These are phyloP conservation scores for Haplosporangium sp. DNA, from an alignment of 371 early-diverging fungal genomes.

Conservation along the genomic window DNA sequence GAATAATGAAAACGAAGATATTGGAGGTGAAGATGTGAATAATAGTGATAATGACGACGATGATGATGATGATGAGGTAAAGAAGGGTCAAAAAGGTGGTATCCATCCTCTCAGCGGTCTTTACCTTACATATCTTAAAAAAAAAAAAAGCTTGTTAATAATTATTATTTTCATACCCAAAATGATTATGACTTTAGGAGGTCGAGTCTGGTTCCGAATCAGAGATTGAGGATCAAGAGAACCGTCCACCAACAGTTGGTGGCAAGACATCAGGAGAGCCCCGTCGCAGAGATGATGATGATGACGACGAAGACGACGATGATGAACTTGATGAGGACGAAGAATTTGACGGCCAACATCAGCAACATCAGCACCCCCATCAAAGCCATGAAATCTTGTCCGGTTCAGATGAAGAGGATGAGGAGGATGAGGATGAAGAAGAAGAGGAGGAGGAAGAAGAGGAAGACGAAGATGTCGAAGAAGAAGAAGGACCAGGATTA, in stretches of 20 bases:
- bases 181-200: not conserved
- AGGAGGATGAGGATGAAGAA: conserved; percentile 29
- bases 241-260: conserved; percentile 25
- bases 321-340: conserved; percentile 29
- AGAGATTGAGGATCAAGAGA: conserved; percentile 28
- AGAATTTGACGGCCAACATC: conserved; percentile 5
- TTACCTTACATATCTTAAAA: not conserved
- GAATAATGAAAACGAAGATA: conserved; percentile 32
- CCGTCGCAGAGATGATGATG: conserved; percentile 28
- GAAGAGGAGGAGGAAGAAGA: conserved; percentile 31
- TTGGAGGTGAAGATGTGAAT: conserved; percentile 31
- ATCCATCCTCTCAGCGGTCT: too few species aligned
- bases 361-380: conserved; percentile 12
- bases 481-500: conserved; percentile 39
- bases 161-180: not conserved
- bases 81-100: not conserved
- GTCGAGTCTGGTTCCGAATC: conserved; percentile 27
- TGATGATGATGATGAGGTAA: conserved; percentile 24
- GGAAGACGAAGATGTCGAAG: conserved; percentile 29
- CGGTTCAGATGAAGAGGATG: conserved; percentile 29
- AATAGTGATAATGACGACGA: conserved; percentile 23
- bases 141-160: not conserved
- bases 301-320: conserved; percentile 32
- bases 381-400: conserved; percentile 9
- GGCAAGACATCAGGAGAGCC: conserved; percentile 34